Conservation (phyloP, 805 yeast genomes). For the Lipomyces sp. region DNA sequence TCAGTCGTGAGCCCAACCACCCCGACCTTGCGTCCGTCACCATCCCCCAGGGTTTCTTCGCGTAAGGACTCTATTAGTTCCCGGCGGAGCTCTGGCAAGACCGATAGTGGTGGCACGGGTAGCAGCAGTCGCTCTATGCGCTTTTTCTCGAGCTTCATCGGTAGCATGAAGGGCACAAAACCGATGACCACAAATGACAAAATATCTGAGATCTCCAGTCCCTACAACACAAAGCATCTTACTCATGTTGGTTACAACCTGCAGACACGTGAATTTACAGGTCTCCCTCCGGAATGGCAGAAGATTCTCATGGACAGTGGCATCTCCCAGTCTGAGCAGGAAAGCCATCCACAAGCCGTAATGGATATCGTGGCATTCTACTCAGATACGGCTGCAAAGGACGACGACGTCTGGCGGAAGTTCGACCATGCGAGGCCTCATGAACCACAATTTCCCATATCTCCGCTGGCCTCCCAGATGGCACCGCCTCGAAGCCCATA, state of each 20-base stretch:
- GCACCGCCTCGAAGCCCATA: conserved; percentile 23
- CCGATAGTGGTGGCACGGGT: conserved; percentile 3
- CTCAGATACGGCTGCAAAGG: conserved; percentile 35
- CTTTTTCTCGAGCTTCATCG: neutral
- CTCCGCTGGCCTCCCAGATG: conserved; percentile 1
- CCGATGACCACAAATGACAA: neutral
- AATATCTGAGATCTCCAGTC: conserved; percentile 65
- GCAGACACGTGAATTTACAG: conserved; percentile 69
- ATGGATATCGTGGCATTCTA: conserved; percentile 80
- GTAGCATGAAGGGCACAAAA: neutral
- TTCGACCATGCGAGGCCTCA: conserved; percentile 27
- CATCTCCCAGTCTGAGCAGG: conserved; percentile 71
- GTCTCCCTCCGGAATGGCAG: conserved; percentile 84
- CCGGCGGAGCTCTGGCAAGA: conserved; percentile 7
- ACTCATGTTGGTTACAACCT: conserved; percentile 81
- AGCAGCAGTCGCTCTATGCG: conserved; percentile 1
- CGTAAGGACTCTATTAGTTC: conserved; percentile 2
- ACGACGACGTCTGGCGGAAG: conserved; percentile 33
- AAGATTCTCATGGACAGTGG: conserved; percentile 70
- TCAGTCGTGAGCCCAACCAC: too few species aligned
- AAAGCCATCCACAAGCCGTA: conserved; percentile 80
- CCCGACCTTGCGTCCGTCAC: neutral
- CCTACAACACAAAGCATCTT: conserved; percentile 84
- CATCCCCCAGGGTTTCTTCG: neutral
- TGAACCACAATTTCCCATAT: conserved; percentile 1